Percentiles rank a stretch among this genome's conserved stretches.
Evolutionary conservation across 371 early-diverging fungal genomes (phyloP).

Genomic region (Nematocida homosporus): DNA sequence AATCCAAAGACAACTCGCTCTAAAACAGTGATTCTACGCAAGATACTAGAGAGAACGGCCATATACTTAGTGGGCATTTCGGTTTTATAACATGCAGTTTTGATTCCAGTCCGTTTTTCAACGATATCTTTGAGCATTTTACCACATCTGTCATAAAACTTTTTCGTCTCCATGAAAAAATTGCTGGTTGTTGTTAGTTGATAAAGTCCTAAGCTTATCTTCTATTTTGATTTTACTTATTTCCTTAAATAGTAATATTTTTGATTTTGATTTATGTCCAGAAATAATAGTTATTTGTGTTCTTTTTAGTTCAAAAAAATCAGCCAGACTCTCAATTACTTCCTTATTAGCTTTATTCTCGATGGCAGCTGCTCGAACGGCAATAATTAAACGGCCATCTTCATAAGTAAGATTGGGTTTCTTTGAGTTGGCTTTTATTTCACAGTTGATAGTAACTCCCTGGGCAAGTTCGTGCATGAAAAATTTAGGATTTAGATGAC

Average conservation of each 20-base stretch:
- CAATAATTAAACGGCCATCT: constrained; percentile 8
- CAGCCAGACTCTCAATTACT: constrained; percentile 11
- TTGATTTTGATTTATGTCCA: constrained; percentile 25
- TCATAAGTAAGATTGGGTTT: background rate
- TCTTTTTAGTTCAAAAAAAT: constrained; percentile 1
- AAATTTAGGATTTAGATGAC: constrained; percentile 4
- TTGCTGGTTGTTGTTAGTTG: background rate
- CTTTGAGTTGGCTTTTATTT: constrained; percentile 39
- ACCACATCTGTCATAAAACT: constrained; percentile 62
- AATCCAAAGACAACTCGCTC: constrained; percentile 46
- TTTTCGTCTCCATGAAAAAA: constrained; percentile 54
- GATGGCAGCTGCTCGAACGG: background rate
- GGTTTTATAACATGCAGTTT: constrained; percentile 63
- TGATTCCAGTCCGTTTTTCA: constrained; percentile 58
- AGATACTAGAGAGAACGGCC: constrained; percentile 57
- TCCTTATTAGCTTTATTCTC: constrained; percentile 51
- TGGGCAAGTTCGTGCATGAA: constrained; percentile 12
- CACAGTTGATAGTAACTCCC: constrained; percentile 33
- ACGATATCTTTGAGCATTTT: constrained; percentile 61
- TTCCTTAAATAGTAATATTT: constrained; percentile 35
- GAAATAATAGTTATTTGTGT: constrained; percentile 2
- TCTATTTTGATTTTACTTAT: background rate
- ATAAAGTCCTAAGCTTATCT: background rate
- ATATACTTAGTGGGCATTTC: constrained; percentile 60
- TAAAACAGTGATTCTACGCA: constrained; percentile 57